Base-by-base conservation (phyloP, 2,329 filamentous ascomycete genomes). In the Stachybotrys chartarum region DNA sequence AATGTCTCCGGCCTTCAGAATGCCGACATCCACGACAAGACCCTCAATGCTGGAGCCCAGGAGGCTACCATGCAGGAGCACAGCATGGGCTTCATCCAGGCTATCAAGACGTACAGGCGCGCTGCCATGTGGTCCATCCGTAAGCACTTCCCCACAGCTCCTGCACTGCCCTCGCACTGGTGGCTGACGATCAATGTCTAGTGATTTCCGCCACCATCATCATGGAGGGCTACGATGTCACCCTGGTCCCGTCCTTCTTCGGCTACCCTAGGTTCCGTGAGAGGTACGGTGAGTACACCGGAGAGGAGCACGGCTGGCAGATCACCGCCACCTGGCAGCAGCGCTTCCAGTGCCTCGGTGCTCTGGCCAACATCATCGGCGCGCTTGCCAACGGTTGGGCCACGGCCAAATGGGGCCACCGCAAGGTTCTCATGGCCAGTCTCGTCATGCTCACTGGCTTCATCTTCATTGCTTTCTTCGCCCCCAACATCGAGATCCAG, bases 271-370 rank as follows among this genome's bases (percentile, higher is more conserved):
- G 55, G 55, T 77, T 71, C 62, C 67, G 64, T 8, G 60, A 61
- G 56, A 75, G 67, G 60, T 80, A 77, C 56, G 76, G 76, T 48
- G 63, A 62, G 5, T 73, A 52, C 24, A 60, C 67, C 14, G 58
- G 68, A 45, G 57, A 64, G 0, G 61, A 75, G 35, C 66, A 67
- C 18, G 69, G 68, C 8, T 77, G 77, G 50, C 72, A 80, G 60
- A 72, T 83, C 59, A 72, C 73, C 4, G 72, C 77, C 2, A 61
- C 71, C 5, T 83, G 80, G 80, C 80, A 83, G 64, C 72, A 78
- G 18, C 74, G 70, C 3, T 69, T 83, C 50, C 72, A 71, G 60
- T 66, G 64, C 51, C 64, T 70, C 47, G 66, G 64, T 32, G 67
- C 66, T 7, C 54, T 73, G 31, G 66, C 62, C 51, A 72, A 70